These are phyloP conservation scores for Coemansia sp. DNA, from an alignment of 192 early-diverging fungal species.

Conservation along the genomic window DNA sequence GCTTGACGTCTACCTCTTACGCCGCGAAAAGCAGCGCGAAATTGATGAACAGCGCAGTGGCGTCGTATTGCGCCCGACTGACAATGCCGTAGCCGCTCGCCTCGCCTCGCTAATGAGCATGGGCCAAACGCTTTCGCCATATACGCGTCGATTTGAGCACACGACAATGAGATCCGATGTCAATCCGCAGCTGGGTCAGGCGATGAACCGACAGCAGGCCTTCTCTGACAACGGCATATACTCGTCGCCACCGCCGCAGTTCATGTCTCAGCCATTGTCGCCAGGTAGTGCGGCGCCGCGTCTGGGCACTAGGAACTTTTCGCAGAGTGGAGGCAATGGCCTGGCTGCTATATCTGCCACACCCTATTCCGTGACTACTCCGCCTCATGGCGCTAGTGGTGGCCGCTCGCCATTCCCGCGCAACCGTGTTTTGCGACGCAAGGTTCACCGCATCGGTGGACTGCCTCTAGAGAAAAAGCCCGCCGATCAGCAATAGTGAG, in stretches of 20 bases:
- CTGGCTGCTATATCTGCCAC: constrained; percentile 13
- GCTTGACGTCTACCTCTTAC: constrained; percentile 21
- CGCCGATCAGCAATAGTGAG: neutral
- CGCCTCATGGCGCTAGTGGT: constrained; percentile 32
- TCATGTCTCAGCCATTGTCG: constrained; percentile 28
- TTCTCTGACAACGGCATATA: constrained; percentile 14
- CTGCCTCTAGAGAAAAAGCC: constrained; percentile 12
- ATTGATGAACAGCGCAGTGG: constrained; percentile 37
- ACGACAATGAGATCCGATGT: constrained; percentile 72
- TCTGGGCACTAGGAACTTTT: constrained; percentile 16
- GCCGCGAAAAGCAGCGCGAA: constrained; percentile 14
- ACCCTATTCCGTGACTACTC: constrained; percentile 31
- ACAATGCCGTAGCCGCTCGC: constrained; percentile 83
- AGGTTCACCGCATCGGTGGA: constrained; percentile 43
- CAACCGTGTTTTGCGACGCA: constrained; percentile 46
- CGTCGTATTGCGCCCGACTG: constrained; percentile 69
- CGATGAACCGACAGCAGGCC: constrained; percentile 11
- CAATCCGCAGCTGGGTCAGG: constrained; percentile 25
- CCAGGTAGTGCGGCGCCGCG: constrained; percentile 7
- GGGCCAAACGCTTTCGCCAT: constrained; percentile 88
- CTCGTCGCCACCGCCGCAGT: constrained; percentile 4
- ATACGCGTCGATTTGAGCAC: constrained; percentile 78
- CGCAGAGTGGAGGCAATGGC: constrained; percentile 8
- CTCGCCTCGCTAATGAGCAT: constrained; percentile 80
- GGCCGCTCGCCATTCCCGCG: constrained; percentile 49